Base-by-base conservation (phyloP, 2,329 filamentous ascomycete species). In the Seiridium cupressi region DNA sequence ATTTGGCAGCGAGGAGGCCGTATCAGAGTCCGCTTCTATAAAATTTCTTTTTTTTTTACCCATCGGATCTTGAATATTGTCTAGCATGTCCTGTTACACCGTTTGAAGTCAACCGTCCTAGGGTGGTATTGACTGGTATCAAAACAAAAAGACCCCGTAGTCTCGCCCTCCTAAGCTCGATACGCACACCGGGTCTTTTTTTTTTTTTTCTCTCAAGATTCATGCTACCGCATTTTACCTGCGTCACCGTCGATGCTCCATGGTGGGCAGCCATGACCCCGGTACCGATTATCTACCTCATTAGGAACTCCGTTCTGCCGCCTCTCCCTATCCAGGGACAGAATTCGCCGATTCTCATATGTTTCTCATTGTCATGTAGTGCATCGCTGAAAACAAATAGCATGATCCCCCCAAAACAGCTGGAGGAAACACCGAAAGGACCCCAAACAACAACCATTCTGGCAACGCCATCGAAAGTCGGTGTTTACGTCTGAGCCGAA, bases 301-400 rank as follows among this genome's bases (percentile, higher is more conserved):
- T 46, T 57, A 57, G 44, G 18, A 46, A 26, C 42, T 31, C 34
- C 13, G 13, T 36, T 57, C 54, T 46, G 54, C 32, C 31, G 34
- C 54, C 54, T 47, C 31, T 48, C 32, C 10, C 31, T 34, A n/a
- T 34, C 26, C 31, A 46, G 54, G 26, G 44, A 26, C 40, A 48
- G 40, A 35, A 8, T 55, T 35, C 35, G 51, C 38, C 51, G 26
- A 31, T 9, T 44, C 51, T 57, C 44, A 9, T 57, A 34, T 57
- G 18, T 47, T 46, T 32, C 54, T 44, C 54, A 11, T 47, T 32
- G 44, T 36, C 26, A 36, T 57, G 44, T 44, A 46, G 44, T 46
- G 54, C 54, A 47, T 57, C 54, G 54, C 44, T 57, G 44, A 57
- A 57, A 57, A 34, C 42, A 57, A 47, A 57, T 35, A 11, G 54